Conservation (phyloP, 768 basidiomycete genomes). For the Termitomyces sp. region DNA sequence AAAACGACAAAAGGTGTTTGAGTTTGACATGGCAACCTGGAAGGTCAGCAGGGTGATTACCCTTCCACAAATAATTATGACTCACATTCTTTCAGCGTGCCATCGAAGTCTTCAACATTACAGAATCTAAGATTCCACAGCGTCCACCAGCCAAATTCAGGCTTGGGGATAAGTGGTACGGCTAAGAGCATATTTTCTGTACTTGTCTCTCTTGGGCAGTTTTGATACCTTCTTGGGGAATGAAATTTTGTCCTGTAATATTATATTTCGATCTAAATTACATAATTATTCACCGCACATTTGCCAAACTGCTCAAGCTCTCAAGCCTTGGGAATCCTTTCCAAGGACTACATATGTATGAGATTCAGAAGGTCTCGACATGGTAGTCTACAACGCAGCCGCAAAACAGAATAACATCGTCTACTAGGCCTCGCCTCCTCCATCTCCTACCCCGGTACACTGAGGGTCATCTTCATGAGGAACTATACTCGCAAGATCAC, state of each 20-base stretch:
- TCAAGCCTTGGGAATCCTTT: no score
- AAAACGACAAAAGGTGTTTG: conserved; percentile 85
- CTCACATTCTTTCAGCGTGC: conserved; percentile 54
- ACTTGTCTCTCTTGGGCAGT: no score
- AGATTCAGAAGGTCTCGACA: no score
- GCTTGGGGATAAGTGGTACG: conserved; percentile 72
- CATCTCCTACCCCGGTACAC: conserved; percentile 34
- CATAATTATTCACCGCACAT: no score
- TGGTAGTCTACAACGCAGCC: background rate
- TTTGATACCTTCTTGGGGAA: no score
- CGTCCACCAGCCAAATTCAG: conserved; percentile 55
- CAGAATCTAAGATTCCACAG: conserved; percentile 69
- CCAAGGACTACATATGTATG: no score
- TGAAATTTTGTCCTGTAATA: background rate
- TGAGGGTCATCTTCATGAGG: conserved; percentile 34
- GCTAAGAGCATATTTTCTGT: conserved; percentile 29
- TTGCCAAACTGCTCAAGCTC: no score
- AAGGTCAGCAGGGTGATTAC: conserved; percentile 50
- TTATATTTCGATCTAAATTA: background rate
- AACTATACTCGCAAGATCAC: conserved; percentile 23
- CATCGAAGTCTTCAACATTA: conserved; percentile 84
- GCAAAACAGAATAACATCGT: background rate
- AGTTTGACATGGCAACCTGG: conserved; percentile 91
- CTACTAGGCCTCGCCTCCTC: conserved; percentile 16
- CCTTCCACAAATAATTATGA: background rate